Evolutionary conservation across 1,284 basidiomycete genomes (phyloP).

Genomic region (Cystobasidium sp.): DNA sequence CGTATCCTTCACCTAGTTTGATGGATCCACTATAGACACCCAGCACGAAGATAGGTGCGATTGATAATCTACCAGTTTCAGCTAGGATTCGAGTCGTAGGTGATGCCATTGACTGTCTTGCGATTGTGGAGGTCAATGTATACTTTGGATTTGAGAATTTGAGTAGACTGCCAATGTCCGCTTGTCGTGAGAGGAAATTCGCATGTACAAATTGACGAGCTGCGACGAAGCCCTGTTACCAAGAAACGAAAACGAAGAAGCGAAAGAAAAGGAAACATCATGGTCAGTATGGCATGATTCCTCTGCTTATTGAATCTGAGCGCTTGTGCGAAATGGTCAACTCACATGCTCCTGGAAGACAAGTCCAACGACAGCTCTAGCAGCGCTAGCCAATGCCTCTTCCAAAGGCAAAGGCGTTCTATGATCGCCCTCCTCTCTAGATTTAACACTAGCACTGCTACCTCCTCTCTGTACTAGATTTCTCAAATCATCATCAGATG

Average conservation of each 20-base stretch:
- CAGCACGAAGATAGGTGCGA: constrained; percentile 88
- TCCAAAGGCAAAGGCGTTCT: constrained; percentile 48
- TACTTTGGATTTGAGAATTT: constrained; percentile 68
- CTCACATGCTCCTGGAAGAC: constrained; percentile 62
- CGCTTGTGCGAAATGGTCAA: constrained; percentile 31
- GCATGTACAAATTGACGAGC: constrained; percentile 83
- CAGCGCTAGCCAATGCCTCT: constrained; percentile 58
- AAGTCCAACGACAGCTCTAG: constrained; percentile 62
- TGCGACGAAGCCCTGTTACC: constrained; percentile 72
- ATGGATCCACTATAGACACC: constrained; percentile 83
- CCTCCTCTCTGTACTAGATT: constrained; percentile 21
- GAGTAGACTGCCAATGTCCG: constrained; percentile 80
- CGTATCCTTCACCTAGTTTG: constrained; percentile 93
- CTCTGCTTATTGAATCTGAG: background rate
- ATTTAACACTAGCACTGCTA: constrained; percentile 1
- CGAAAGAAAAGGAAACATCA: background rate
- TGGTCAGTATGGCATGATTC: background rate
- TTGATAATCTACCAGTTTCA: constrained; percentile 86
- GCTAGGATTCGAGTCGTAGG: constrained; percentile 72
- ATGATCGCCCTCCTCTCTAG: constrained; percentile 46
- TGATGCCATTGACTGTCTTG: constrained; percentile 53
- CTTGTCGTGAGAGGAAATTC: constrained; percentile 79
- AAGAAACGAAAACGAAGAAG: constrained; percentile 52
- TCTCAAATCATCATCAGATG: constrained; percentile 45
- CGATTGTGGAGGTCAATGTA: constrained; percentile 55